Evolutionary conservation across 345 rosid genomes (phyloP).

Genomic region (Tarenaya hassleriana): DNA sequence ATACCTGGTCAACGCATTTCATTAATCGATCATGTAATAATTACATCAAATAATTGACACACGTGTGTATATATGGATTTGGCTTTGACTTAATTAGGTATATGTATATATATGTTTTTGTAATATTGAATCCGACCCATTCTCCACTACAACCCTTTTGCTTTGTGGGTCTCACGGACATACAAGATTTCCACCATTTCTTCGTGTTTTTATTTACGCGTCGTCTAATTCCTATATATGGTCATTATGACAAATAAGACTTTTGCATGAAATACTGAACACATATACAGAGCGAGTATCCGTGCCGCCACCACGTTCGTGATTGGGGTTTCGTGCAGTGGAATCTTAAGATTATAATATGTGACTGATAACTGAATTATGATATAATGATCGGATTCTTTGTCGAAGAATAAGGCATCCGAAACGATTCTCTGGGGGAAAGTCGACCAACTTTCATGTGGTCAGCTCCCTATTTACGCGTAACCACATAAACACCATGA

Average conservation of each 20-base stretch:
- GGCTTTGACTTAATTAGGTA: too few relatives aligned
- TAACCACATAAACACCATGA: neutral
- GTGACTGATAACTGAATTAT: too few relatives aligned
- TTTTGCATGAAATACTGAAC: too few relatives aligned
- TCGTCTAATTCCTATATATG: neutral
- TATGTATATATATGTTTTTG: neutral
- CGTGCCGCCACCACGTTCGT: conserved; percentile 1
- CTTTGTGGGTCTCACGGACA: neutral
- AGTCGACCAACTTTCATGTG: conserved; percentile 11
- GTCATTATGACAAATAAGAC: neutral
- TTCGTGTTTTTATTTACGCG: neutral
- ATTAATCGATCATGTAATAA: neutral
- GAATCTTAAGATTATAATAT: neutral
- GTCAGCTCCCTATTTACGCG: neutral
- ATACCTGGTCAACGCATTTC: conserved; percentile 33
- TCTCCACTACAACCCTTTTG: conserved; percentile 6
- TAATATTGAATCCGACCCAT: neutral
- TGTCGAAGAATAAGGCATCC: neutral
- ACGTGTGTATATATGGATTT: too few relatives aligned
- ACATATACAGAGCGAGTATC: too few relatives aligned
- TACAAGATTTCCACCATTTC: conserved; percentile 8
- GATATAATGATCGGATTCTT: too few relatives aligned
- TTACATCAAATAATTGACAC: too few relatives aligned
- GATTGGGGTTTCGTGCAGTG: neutral
- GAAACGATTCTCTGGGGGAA: neutral